A percentile compares a stretch with the other conserved stretches of the same genome.
Evolutionary conservation across 2,329 filamentous ascomycete genomes (phyloP).

Genomic region (Colletotrichum tropicicola): DNA sequence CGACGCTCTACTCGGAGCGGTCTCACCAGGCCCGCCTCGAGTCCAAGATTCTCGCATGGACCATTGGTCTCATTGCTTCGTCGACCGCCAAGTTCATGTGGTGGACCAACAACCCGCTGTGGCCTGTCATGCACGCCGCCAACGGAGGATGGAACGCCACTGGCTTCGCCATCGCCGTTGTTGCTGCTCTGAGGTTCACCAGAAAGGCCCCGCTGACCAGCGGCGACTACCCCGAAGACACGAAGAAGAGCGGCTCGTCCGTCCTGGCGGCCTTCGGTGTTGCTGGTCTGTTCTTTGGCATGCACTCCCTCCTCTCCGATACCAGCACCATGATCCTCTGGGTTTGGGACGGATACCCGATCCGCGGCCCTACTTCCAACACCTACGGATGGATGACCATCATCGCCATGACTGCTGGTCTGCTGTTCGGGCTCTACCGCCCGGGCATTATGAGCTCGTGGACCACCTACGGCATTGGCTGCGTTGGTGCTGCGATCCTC

Average conservation of each 20-base stretch:
- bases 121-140: conserved; percentile 89
- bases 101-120: conserved; percentile 95
- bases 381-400: conserved; percentile 92
- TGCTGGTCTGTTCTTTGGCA: conserved; percentile 84
- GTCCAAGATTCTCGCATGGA: conserved; percentile 81
- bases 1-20: conserved; percentile 82
- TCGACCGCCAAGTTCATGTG: conserved; percentile 92
- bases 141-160: conserved; percentile 95
- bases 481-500: conserved; percentile 79
- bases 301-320: conserved; percentile 94
- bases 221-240: conserved; percentile 40
- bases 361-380: conserved; percentile 85
- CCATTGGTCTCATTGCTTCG: conserved; percentile 83
- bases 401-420: conserved; percentile 84
- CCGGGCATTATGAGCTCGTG: conserved; percentile 79
- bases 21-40: conserved; percentile 80
- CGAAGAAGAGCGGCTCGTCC: conserved; percentile 69
- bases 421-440: conserved; percentile 78
- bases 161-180: conserved; percentile 77
- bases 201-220: conserved; percentile 65
- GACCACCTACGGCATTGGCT: conserved; percentile 81
- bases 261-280: conserved; percentile 80
- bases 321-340: conserved; percentile 99
- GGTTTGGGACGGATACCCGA: conserved; percentile 96
- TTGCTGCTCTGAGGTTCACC: conserved; percentile 81